A percentile compares a stretch with the other conserved stretches of the same genome.
Evolutionary conservation across 2,329 filamentous ascomycete species (phyloP).

Genomic region (Trichoderma guizhouense): DNA sequence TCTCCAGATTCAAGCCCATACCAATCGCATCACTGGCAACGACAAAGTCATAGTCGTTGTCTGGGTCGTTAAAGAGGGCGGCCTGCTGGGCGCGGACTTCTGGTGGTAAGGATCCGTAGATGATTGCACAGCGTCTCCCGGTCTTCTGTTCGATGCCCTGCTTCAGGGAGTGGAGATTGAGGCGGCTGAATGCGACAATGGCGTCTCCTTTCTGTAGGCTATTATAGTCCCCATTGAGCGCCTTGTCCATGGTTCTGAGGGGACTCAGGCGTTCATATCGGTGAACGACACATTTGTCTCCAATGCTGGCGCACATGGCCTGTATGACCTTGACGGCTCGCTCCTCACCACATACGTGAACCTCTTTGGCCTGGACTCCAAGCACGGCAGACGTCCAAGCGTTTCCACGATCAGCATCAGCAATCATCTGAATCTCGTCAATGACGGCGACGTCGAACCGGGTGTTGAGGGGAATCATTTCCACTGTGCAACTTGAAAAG

Average conservation of each 20-base stretch:
- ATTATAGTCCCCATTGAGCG: conserved; percentile 60
- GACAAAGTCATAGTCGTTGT: conserved; percentile 93
- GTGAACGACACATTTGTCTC: conserved; percentile 79
- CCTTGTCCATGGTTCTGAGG: conserved; percentile 61
- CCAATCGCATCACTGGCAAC: conserved; percentile 95
- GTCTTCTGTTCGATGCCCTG: conserved; percentile 71
- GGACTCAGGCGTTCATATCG: conserved; percentile 80
- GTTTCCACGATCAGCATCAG: conserved; percentile 74
- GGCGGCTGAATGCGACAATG: conserved; percentile 79
- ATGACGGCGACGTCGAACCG: conserved; percentile 86
- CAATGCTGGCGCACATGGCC: conserved; percentile 71
- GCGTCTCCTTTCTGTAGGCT: conserved; percentile 85
- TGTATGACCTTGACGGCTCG: conserved; percentile 75
- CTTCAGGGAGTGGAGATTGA: conserved; percentile 79
- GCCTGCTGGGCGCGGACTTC: conserved; percentile 92
- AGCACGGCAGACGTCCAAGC: conserved; percentile 92
- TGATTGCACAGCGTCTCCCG: conserved; percentile 78
- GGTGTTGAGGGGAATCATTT: conserved; percentile 65
- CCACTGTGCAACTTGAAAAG: conserved; percentile 86
- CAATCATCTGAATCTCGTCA: conserved; percentile 98
- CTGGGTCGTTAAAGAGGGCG: conserved; percentile 85
- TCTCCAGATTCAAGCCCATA: conserved; percentile 92
- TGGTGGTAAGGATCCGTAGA: conserved; percentile 88
- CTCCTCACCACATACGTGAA: conserved; percentile 91
- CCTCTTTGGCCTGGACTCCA: conserved; percentile 79